A percentile compares a stretch with the other conserved stretches of the same genome.
Evolutionary conservation across 2,329 filamentous ascomycete genomes (phyloP).

Genomic region (Conoideocrella luteorostrata): DNA sequence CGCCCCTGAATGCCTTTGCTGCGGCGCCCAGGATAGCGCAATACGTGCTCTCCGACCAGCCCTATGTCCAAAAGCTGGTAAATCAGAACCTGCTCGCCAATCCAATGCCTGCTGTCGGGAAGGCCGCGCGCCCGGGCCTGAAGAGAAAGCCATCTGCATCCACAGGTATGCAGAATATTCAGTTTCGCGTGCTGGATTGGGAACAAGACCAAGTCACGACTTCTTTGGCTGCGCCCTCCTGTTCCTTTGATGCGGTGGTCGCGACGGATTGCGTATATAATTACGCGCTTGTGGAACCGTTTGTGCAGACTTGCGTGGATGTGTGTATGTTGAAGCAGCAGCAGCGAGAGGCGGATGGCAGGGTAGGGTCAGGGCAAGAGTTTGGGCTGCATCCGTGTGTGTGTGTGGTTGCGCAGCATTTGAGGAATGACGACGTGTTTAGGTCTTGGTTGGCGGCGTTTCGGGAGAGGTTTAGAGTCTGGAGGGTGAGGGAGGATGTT

Average conservation of each 20-base stretch:
- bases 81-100: slow-evolving; percentile 69
- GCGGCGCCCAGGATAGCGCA: slow-evolving; percentile 53
- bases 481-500: slow-evolving; percentile 64
- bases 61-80: slow-evolving; percentile 74
- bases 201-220: slow-evolving; percentile 55
- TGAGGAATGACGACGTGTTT: slow-evolving; percentile 79
- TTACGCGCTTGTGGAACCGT: slow-evolving; percentile 71
- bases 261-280: slow-evolving; percentile 97
- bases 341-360: slow-evolving; percentile 10
- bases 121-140: slow-evolving; percentile 19
- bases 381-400: slow-evolving; percentile 49
- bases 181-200: slow-evolving; percentile 71
- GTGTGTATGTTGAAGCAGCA: slow-evolving; percentile 54
- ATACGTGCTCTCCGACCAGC: slow-evolving; percentile 82
- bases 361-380: slow-evolving; percentile 8
- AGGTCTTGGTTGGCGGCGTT: slow-evolving; percentile 73
- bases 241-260: slow-evolving; percentile 64
- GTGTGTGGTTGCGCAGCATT: slow-evolving; percentile 81
- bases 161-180: slow-evolving; percentile 35
- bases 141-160: background rate
- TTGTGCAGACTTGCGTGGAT: slow-evolving; percentile 76
- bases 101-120: slow-evolving; percentile 11
- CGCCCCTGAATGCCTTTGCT: slow-evolving; percentile 68
- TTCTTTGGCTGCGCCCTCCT: slow-evolving; percentile 27
- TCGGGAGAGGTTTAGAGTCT: slow-evolving; percentile 59